phyloP scores from a whole-genome alignment of 192 early-diverging fungal species.

The Gaertneriomyces semiglobifer region DNA sequence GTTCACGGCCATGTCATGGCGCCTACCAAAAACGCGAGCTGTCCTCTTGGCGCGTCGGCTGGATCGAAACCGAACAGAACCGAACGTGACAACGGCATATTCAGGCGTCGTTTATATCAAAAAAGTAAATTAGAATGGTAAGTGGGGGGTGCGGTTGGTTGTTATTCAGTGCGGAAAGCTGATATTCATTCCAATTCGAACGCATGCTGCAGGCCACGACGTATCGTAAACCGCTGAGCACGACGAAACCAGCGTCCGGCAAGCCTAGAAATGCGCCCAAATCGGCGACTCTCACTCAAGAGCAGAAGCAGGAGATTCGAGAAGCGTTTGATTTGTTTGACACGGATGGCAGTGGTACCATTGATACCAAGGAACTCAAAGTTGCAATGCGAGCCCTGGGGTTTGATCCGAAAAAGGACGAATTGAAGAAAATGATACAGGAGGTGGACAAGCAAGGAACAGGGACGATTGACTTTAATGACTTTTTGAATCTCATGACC shows the following conservation, averaged over 20 bases:
- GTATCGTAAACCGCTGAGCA: background rate
- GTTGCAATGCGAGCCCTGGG: slow-evolving; percentile 64
- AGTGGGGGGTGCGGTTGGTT: too few species aligned
- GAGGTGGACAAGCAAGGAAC: slow-evolving; percentile 55
- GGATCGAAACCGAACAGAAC: too few species aligned
- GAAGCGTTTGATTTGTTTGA: slow-evolving; percentile 73
- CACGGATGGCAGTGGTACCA: slow-evolving; percentile 57
- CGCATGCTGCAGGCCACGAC: background rate
- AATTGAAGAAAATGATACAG: slow-evolving; percentile 56
- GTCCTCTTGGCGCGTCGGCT: too few species aligned
- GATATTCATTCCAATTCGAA: background rate
- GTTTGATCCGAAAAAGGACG: slow-evolving; percentile 54
- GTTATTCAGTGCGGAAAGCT: too few species aligned
- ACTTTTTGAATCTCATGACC: slow-evolving; percentile 66
- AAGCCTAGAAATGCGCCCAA: background rate
- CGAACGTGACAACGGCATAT: too few species aligned
- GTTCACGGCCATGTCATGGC: too few species aligned
- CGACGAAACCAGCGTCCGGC: background rate
- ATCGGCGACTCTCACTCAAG: slow-evolving; percentile 43
- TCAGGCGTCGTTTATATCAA: too few species aligned
- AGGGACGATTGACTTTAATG: slow-evolving; percentile 66
- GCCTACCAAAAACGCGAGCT: too few species aligned
- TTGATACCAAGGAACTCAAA: slow-evolving; percentile 68
- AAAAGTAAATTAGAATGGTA: too few species aligned
- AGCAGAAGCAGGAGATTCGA: slow-evolving; percentile 67